These are phyloP conservation scores for Curvularia hawaiiensis DNA, from an alignment of 2,329 filamentous ascomycete species.

Conservation along the genomic window DNA sequence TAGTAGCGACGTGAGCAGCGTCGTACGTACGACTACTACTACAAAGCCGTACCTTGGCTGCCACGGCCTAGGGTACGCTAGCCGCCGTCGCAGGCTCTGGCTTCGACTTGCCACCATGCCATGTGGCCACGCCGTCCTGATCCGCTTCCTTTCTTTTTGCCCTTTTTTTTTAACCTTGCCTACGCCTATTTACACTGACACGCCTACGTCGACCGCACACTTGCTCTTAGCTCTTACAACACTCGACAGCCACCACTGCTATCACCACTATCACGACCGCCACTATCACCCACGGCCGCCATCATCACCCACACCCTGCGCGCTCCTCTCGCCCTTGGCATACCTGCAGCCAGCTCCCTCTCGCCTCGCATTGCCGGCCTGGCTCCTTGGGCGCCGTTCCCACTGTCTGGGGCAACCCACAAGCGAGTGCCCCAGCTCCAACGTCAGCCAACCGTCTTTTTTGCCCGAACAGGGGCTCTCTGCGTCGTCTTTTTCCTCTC, in stretches of 20 bases:
- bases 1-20: not conserved
- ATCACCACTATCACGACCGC: not conserved
- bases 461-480: not conserved
- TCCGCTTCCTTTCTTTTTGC: not conserved
- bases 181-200: not conserved
- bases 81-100: slow-evolving; percentile 1
- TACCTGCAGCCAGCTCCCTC: slow-evolving; percentile 1
- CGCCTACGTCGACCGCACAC: not conserved
- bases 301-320: not conserved
- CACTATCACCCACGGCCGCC: not conserved
- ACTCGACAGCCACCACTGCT: too few relatives aligned
- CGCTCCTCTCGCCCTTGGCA: not conserved
- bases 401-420: slow-evolving; percentile 9
- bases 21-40: too few relatives aligned
- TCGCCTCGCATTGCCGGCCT: not conserved
- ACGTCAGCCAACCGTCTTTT: slow-evolving; percentile 5
- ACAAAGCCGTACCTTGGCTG: not conserved
- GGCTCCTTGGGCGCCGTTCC: not conserved
- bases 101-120: not conserved
- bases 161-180: not conserved
- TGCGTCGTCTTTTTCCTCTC: slow-evolving; percentile 4
- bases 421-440: slow-evolving; percentile 4
- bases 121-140: not conserved
- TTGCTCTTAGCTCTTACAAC: not conserved
- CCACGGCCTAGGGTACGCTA: slow-evolving; percentile 3